Conservation (phyloP, 1,139 yeast genomes). For the Pichia sp. region DNA sequence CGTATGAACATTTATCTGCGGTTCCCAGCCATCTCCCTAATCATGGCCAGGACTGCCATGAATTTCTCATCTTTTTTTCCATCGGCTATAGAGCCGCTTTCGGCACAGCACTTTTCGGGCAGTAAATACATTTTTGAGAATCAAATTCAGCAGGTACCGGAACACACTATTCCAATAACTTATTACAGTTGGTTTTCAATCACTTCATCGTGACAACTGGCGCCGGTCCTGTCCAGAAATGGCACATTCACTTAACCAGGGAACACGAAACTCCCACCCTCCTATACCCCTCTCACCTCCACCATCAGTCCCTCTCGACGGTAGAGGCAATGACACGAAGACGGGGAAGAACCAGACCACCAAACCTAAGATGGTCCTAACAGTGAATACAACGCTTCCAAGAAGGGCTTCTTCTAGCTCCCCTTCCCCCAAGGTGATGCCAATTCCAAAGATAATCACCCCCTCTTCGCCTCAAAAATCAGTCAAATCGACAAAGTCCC, state of each 20-base stretch:
- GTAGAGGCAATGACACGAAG: neutral
- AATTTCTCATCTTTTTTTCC: neutral
- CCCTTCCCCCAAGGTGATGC: neutral
- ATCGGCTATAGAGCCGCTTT: neutral
- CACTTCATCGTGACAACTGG: neutral
- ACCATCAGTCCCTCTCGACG: neutral
- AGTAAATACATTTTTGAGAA: neutral
- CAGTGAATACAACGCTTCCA: conserved; percentile 1
- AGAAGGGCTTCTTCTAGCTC: neutral
- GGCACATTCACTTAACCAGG: neutral
- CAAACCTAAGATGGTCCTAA: conserved; percentile 1
- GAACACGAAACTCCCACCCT: neutral
- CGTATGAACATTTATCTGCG: too few species aligned
- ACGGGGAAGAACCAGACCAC: neutral
- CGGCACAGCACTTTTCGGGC: neutral
- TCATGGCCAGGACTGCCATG: neutral
- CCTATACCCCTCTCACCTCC: conserved; percentile 7
- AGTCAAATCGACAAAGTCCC: conserved; percentile 1
- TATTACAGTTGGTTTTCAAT: too few species aligned
- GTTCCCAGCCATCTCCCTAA: neutral
- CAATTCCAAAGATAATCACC: conserved; percentile 6
- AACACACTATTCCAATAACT: too few species aligned
- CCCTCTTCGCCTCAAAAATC: neutral
- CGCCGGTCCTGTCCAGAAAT: neutral
- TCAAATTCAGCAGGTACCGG: too few species aligned